A percentile compares a stretch with the other conserved stretches of the same genome.
phyloP scores from a whole-genome alignment of 371 early-diverging fungal species.

The Syncephalastrum racemosum region DNA sequence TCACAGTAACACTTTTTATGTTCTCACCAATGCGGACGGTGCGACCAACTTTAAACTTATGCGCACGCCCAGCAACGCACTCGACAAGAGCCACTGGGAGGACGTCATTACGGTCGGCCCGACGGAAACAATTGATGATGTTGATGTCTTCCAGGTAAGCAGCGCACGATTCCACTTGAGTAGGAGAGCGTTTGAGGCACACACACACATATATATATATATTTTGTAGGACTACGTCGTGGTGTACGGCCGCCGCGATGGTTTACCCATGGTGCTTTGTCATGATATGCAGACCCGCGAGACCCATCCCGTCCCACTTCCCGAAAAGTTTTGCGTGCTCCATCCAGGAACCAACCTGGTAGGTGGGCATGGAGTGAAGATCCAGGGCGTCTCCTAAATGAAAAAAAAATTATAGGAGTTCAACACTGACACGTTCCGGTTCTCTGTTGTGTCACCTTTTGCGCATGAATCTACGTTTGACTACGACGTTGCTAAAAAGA shows the following conservation, averaged over 20 bases:
- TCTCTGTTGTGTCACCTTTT: slow-evolving; percentile 69
- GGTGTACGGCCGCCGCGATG: slow-evolving; percentile 62
- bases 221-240: slow-evolving; percentile 54
- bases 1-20: slow-evolving; percentile 67
- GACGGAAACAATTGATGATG: slow-evolving; percentile 78
- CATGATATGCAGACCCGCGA: slow-evolving; percentile 43
- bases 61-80: slow-evolving; percentile 39
- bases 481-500: slow-evolving; percentile 61
- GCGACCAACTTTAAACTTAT: slow-evolving; percentile 66
- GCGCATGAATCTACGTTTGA: slow-evolving; percentile 69
- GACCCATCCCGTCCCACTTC: slow-evolving; percentile 56
- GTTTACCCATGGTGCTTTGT: slow-evolving; percentile 59
- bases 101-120: slow-evolving; percentile 61
- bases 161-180: too few relatives aligned
- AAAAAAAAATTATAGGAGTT: slow-evolving; percentile 46
- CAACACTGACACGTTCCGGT: slow-evolving; percentile 66
- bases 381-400: background rate
- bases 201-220: too few relatives aligned
- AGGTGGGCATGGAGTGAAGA: slow-evolving; percentile 17
- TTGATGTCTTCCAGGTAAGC: slow-evolving; percentile 73
- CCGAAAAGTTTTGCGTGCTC: slow-evolving; percentile 61
- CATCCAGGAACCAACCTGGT: slow-evolving; percentile 68
- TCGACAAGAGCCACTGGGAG: slow-evolving; percentile 53
- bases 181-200: too few relatives aligned
- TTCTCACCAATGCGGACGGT: slow-evolving; percentile 70